Evolutionary conservation across 345 rosid genomes (phyloP), one percentile per base, ranked within the genome.

Genomic region (Gossypium rotundifolium): DNA sequence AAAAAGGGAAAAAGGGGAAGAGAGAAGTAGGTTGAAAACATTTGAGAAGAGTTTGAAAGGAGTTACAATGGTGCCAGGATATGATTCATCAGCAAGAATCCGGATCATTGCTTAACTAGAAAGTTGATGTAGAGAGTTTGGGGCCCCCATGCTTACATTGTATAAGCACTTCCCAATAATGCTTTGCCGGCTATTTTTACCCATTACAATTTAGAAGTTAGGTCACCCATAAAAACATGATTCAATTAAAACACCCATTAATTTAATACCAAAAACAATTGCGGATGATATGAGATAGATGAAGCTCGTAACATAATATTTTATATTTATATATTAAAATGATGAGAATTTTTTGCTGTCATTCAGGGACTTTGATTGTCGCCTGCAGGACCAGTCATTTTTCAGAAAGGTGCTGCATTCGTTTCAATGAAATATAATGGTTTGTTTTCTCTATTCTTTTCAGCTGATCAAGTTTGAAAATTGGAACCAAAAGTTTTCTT

Each of bases 41-140:
- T 49, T 45, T 27, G 51, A 74, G 76, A 76, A 22, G 75, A 83
- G 83, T 82, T 83, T 76, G 78, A 82, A 74, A 82, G 83, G 83
- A 78, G 81, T 70, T 65, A 82, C 82, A 74, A 83, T 91, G 85
- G 80, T 78, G 85, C 73, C 76, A 82, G 90, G 85, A 91, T 87
- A 81, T 84, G 88, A 91, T 93, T 87, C 88, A 85, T 84, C 81
- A 86, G 80, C 82, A 83, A 75, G 92, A 87, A 84, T 86, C 85
- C 82, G 76, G 82, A 87, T 84, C 81, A 84, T 89, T 88, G 87
- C 90, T 85, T 85, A 90, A 87, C 88, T 83, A 87, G 82, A 85
- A 87, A 84, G 88, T 85, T 80, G 90, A 85, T 86, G 83, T 78
- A 76, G 86, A 77, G 79, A 52, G 77, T 40, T 63, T 68, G 84